A percentile compares a stretch with the other conserved stretches of the same genome.
phyloP scores from a whole-genome alignment of 805 yeast species.

The Saccharomycopsis synnaedendra region DNA sequence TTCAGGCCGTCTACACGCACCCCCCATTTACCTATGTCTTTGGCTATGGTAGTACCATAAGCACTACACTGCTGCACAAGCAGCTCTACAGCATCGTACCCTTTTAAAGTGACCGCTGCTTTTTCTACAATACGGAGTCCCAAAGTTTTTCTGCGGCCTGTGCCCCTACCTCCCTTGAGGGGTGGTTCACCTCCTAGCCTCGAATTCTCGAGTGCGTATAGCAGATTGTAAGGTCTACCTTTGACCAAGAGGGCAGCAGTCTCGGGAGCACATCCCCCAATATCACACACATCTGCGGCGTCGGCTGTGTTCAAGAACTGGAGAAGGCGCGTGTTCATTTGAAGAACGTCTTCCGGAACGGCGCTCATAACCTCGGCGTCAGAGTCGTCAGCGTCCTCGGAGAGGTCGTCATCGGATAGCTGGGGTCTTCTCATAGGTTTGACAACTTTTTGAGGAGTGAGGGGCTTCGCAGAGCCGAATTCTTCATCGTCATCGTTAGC shows the following conservation, averaged over 20 bases:
- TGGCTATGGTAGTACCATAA: conserved; percentile 59
- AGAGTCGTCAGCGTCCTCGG: conserved; percentile 34
- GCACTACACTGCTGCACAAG: conserved; percentile 72
- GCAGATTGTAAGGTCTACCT: conserved; percentile 55
- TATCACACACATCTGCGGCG: conserved; percentile 65
- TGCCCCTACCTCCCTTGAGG: conserved; percentile 23
- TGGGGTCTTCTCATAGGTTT: conserved; percentile 3
- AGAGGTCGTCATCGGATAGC: conserved; percentile 29
- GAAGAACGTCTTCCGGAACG: not conserved
- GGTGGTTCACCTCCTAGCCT: conserved; percentile 31
- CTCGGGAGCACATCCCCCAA: conserved; percentile 57
- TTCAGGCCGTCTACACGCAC: conserved; percentile 52
- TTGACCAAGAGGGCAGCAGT: conserved; percentile 54
- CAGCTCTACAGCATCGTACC: conserved; percentile 93
- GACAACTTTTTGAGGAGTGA: not conserved
- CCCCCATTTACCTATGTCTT: conserved; percentile 80
- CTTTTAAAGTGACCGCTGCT: conserved; percentile 59
- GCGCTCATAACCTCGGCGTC: conserved; percentile 22
- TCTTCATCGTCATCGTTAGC: conserved; percentile 19
- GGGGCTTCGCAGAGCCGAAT: conserved; percentile 17
- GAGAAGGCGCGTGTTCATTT: conserved; percentile 35
- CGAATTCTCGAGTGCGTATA: conserved; percentile 45
- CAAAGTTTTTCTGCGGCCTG: conserved; percentile 39
- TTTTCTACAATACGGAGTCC: conserved; percentile 71
- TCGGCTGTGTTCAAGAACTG: conserved; percentile 74